A percentile compares a stretch with the other conserved stretches of the same genome.
These are phyloP conservation scores for Spinacia oleracea DNA, from an alignment of 179 eudicot species.

Conservation along the genomic window DNA sequence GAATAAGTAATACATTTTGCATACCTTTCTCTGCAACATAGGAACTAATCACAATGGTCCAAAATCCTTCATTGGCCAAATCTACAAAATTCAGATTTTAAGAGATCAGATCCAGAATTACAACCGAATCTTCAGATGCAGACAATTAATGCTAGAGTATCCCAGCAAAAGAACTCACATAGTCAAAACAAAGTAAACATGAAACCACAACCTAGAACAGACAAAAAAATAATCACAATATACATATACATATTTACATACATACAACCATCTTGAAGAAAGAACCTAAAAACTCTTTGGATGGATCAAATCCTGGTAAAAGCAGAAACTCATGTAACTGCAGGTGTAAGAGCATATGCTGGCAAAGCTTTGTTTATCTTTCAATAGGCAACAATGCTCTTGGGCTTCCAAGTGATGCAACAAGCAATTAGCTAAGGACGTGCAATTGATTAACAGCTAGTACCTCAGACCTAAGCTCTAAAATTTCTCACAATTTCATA, in stretches of 20 bases:
- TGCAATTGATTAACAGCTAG: not conserved
- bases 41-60: constrained; percentile 38
- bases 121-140: not conserved
- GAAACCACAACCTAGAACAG: not conserved
- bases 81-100: constrained; percentile 27
- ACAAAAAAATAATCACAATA: not conserved
- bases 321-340: not conserved
- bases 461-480: not conserved
- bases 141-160: not conserved
- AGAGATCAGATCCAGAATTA: not conserved
- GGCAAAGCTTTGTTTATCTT: not conserved
- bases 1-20: not conserved
- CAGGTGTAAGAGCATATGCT: not conserved
- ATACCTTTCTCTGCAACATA: constrained; percentile 3
- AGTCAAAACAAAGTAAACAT: not conserved
- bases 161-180: not conserved
- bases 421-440: not conserved
- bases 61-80: constrained; percentile 55
- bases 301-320: not conserved
- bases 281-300: not conserved
- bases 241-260: not conserved
- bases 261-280: not conserved
- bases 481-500: not conserved
- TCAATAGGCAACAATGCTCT: not conserved
- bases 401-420: not conserved